These are phyloP conservation scores for Nemania sp. DNA, from an alignment of 2,329 filamentous ascomycete species.

Conservation along the genomic window DNA sequence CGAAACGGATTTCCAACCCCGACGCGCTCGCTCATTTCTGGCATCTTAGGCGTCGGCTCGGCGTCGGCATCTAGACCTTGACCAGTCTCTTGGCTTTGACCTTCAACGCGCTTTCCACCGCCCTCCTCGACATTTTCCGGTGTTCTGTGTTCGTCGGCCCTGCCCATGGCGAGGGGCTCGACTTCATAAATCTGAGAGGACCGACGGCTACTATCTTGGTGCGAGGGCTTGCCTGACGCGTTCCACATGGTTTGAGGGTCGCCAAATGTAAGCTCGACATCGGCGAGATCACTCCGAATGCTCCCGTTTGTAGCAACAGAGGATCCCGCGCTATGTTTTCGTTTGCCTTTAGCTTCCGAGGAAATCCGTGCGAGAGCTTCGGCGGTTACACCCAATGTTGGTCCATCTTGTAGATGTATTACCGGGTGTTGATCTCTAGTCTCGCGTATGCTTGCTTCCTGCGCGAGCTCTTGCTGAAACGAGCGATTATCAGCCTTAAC, in stretches of 20 bases:
- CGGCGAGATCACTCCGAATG: slow-evolving; percentile 31
- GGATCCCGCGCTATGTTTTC: slow-evolving; percentile 38
- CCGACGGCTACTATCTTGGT: slow-evolving; percentile 4
- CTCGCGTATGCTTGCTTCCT: slow-evolving; percentile 37
- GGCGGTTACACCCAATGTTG: slow-evolving; percentile 20
- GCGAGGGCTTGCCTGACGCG: slow-evolving; percentile 9
- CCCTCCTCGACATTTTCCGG: slow-evolving; percentile 12
- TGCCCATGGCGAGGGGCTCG: slow-evolving; percentile 30
- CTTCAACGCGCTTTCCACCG: slow-evolving; percentile 26
- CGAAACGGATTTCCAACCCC: slow-evolving; percentile 33
- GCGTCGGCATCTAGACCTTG: slow-evolving; percentile 15
- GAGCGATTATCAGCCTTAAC: slow-evolving; percentile 56
- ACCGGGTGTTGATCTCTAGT: slow-evolving; percentile 23
- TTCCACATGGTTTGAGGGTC: slow-evolving; percentile 13
- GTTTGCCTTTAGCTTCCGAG: slow-evolving; percentile 23
- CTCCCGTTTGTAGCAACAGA: slow-evolving; percentile 41
- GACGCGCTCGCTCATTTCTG: slow-evolving; percentile 52
- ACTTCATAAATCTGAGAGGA: slow-evolving; percentile 26
- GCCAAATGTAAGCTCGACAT: slow-evolving; percentile 36
- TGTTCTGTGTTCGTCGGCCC: slow-evolving; percentile 22
- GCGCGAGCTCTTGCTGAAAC: slow-evolving; percentile 55
- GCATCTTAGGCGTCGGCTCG: slow-evolving; percentile 36
- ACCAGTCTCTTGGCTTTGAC: slow-evolving; percentile 22
- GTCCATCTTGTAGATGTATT: slow-evolving; percentile 18
- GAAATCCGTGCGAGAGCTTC: slow-evolving; percentile 29